Evolutionary conservation across 2,329 filamentous ascomycete species (phyloP), one percentile per base, ranked within the genome.

Genomic region (Bipolaris gigantea): DNA sequence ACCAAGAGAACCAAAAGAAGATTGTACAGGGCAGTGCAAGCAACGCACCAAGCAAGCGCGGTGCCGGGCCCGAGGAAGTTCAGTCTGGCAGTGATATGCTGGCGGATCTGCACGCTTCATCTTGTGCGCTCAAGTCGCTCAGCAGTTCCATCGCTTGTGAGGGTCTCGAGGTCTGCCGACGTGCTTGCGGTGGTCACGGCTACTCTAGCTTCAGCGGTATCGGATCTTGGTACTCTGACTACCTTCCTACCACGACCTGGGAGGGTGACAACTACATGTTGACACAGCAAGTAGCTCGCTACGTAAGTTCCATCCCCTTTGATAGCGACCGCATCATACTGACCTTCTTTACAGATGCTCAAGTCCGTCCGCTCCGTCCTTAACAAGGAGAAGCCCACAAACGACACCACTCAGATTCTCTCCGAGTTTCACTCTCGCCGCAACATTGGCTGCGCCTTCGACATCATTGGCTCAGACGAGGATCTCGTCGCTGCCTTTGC

Each of bases 221-320:
- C 62, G 88, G 88, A 1, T 77, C 82, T 16, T 89, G 84, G 82
- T 92, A 90, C 65, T 81, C 88, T 25, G 88, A 92, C 71, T 90
- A 91, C 69, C 79, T 91, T 1, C 88, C 89, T 15, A 88, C 83
- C 0, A 76, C 79, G 4, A 89, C 87, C 9, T 89, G 86, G 85
- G 89, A 91, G 71, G 89, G 89, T 40, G 89, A 90, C 76, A 90
- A 90, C 78, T 91, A 89, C 77, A 90, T 92, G 88, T 79, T 92
- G 55, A 89, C 87, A 9, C 89, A 92, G 73, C 89, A 92, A 76
- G 88, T 91, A 2, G 86, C 87, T 2, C 83, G 88, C 53, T 91
- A 91, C 66, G 78, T 82, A 75, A 73, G 79, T 75, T 13, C 41
- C 18, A 36, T 13, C 5, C 13, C 45, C 30, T 11, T 15, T 8